These are phyloP conservation scores for Paecilomyces dactylethromorphus DNA, from an alignment of 2,329 filamentous ascomycete species.

Conservation along the genomic window DNA sequence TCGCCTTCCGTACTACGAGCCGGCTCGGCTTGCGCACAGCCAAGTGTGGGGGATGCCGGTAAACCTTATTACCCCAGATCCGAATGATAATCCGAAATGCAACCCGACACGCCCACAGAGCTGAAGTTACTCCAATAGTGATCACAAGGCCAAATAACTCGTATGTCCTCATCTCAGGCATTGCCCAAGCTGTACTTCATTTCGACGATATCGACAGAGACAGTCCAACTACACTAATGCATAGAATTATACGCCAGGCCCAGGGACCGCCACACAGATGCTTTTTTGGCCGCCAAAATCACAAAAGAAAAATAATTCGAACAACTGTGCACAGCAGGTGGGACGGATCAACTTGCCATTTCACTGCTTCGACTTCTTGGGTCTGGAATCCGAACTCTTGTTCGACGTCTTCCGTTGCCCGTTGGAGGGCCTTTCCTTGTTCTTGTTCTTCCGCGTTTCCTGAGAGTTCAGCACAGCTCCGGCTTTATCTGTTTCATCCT, in stretches of 20 bases:
- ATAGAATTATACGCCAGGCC: not conserved
- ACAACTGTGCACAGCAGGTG: not conserved
- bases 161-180: too few species aligned
- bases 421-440: not conserved
- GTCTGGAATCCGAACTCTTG: not conserved
- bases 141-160: too few species aligned
- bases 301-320: not conserved
- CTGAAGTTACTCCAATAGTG: too few species aligned
- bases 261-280: not conserved
- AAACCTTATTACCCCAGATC: not conserved
- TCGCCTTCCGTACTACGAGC: too few species aligned
- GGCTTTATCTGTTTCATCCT: not conserved
- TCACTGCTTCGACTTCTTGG: not conserved
- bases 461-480: not conserved
- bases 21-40: too few species aligned
- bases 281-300: not conserved
- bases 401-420: not conserved
- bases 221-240: not conserved
- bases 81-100: not conserved
- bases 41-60: not conserved
- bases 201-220: not conserved
- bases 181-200: not conserved
- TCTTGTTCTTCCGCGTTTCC: not conserved
- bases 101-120: too few species aligned
- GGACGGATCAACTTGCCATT: not conserved